These are phyloP conservation scores for Lophiostoma macrostomum DNA, from an alignment of 495 filamentous ascomycete species.

Conservation along the genomic window DNA sequence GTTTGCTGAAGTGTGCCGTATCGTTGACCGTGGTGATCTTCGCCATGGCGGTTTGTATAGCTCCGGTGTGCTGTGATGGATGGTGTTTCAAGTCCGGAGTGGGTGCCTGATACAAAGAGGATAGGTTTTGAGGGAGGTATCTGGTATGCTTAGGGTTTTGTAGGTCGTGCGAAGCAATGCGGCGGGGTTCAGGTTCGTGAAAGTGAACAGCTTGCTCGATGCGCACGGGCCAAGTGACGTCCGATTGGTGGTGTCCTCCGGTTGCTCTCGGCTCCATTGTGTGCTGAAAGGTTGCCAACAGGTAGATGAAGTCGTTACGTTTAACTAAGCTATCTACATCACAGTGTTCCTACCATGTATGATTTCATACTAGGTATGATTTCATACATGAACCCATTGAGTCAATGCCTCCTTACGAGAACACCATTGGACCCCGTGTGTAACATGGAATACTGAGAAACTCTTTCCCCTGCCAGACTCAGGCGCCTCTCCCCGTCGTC, in stretches of 20 bases:
- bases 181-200: constrained; percentile 15
- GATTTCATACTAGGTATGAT: no score
- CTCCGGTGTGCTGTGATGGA: not conserved
- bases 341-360: no score
- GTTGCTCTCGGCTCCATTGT: not conserved
- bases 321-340: no score
- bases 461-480: no score
- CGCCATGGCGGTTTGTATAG: constrained; percentile 3
- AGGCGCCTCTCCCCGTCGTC: no score
- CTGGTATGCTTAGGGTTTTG: not conserved
- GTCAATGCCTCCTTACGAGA: no score
- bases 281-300: no score
- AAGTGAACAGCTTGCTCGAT: constrained; percentile 19
- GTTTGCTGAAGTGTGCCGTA: constrained; percentile 25
- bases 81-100: not conserved
- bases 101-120: not conserved
- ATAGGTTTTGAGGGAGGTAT: not conserved
- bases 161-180: not conserved
- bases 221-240: not conserved
- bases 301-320: no score
- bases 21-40: constrained; percentile 16
- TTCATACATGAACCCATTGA: no score
- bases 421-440: no score
- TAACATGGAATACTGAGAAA: no score
- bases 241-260: not conserved